Conservation (phyloP, 2,329 filamentous ascomycete species). For the Fusarium palustre region DNA sequence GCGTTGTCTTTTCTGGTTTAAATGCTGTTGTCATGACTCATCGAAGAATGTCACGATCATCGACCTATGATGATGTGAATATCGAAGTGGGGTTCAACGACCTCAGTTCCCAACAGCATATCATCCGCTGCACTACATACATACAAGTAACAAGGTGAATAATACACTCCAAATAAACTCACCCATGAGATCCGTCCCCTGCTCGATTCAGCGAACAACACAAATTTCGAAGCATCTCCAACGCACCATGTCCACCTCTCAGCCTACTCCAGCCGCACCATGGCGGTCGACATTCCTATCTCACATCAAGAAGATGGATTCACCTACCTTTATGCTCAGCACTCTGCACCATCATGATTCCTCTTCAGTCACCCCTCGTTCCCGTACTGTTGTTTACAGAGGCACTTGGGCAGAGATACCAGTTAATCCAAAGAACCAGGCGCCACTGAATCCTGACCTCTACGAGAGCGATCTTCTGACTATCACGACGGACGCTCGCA, state of each 20-base stretch:
- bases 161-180: background rate
- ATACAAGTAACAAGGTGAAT: background rate
- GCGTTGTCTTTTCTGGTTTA: background rate
- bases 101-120: conserved; percentile 3
- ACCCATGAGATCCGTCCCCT: conserved; percentile 37
- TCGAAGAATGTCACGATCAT: conserved; percentile 24
- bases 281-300: conserved; percentile 66
- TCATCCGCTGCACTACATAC: conserved; percentile 8
- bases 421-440: conserved; percentile 77
- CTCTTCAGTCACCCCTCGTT: conserved; percentile 64
- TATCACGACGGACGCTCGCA: conserved; percentile 89
- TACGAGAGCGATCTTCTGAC: conserved; percentile 83
- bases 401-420: conserved; percentile 84
- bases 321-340: conserved; percentile 64
- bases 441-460: conserved; percentile 73
- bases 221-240: conserved; percentile 48
- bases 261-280: conserved; percentile 55
- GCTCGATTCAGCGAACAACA: conserved; percentile 42
- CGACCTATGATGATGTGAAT: conserved; percentile 30
- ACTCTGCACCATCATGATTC: conserved; percentile 58
- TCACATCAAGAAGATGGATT: conserved; percentile 61
- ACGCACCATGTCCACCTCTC: conserved; percentile 46
- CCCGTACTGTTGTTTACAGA: conserved; percentile 84
- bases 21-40: conserved; percentile 36
- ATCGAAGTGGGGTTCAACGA: conserved; percentile 29